A percentile compares a stretch with the other conserved stretches of the same genome.
Conservation (phyloP, 129 eudicot species). For the Oenanthe sinensis region DNA sequence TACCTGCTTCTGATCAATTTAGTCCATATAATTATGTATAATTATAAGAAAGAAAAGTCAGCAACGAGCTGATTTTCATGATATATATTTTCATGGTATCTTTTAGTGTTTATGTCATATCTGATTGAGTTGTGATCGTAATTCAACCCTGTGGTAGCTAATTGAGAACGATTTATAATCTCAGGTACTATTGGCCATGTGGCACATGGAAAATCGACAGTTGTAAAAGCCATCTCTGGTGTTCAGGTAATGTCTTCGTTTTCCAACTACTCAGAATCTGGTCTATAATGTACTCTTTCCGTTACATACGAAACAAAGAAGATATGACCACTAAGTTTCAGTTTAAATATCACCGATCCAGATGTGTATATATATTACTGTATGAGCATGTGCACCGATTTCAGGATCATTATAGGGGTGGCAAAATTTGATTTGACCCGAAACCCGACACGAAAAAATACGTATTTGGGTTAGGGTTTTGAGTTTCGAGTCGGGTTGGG, state of each 20-base stretch:
- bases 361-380: neutral
- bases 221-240: constrained; percentile 94
- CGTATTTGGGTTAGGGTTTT: too few relatives aligned
- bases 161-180: neutral
- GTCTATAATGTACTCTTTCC: neutral
- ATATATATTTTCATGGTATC: neutral
- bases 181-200: constrained; percentile 96
- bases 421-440: too few relatives aligned
- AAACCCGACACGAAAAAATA: too few relatives aligned
- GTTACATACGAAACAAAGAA: neutral
- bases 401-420: neutral
- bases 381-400: neutral
- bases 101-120: neutral
- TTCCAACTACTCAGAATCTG: neutral
- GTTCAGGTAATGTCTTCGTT: constrained; percentile 51
- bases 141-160: neutral
- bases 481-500: too few relatives aligned
- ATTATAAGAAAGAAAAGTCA: neutral
- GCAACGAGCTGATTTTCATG: neutral
- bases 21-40: neutral
- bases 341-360: neutral
- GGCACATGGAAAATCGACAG: constrained; percentile 99
- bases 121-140: neutral
- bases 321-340: neutral
- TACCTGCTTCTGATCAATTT: neutral